A percentile compares a stretch with the other conserved stretches of the same genome.
phyloP scores from a whole-genome alignment of 2,329 filamentous ascomycete species.

The Pseudogymnoascus sp. region DNA sequence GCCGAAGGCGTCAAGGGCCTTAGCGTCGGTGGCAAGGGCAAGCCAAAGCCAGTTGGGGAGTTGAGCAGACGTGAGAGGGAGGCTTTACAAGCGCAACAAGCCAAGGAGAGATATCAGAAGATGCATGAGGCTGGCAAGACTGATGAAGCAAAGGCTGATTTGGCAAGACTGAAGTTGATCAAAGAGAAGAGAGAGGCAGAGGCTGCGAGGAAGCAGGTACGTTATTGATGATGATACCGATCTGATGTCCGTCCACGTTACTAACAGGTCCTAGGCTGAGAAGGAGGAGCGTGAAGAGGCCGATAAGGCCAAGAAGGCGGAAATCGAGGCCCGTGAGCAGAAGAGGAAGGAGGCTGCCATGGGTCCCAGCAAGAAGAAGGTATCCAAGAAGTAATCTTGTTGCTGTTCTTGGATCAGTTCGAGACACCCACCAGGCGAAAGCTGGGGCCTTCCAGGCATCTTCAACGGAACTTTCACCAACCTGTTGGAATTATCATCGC shows the following conservation, averaged over 20 bases:
- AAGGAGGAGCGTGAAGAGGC: conserved; percentile 31
- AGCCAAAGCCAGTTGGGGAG: conserved; percentile 39
- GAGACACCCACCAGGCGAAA: background rate
- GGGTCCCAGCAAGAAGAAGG: conserved; percentile 22
- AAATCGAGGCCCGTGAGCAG: conserved; percentile 37
- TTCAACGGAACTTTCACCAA: background rate
- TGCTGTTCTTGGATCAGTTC: background rate
- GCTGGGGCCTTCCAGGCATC: background rate
- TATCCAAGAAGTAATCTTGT: conserved; percentile 19
- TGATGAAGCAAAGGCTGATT: conserved; percentile 83
- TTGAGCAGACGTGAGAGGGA: conserved; percentile 63
- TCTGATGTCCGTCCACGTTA: background rate
- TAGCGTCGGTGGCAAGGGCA: conserved; percentile 33
- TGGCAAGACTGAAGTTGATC: conserved; percentile 74
- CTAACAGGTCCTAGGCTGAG: conserved; percentile 28
- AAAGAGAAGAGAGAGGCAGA: conserved; percentile 81
- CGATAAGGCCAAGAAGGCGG: conserved; percentile 35
- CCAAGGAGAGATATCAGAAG: conserved; percentile 85
- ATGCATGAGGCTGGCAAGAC: conserved; percentile 93
- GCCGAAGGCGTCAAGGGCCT: conserved; percentile 50
- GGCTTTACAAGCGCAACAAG: conserved; percentile 76
- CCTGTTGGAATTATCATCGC: background rate
- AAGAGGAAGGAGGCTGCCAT: conserved; percentile 32
- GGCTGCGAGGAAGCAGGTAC: conserved; percentile 71
- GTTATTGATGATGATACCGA: conserved; percentile 26